A percentile compares a stretch with the other conserved stretches of the same genome.
These are phyloP conservation scores for Evernia prunastri DNA, from an alignment of 495 filamentous ascomycete species.

Conservation along the genomic window DNA sequence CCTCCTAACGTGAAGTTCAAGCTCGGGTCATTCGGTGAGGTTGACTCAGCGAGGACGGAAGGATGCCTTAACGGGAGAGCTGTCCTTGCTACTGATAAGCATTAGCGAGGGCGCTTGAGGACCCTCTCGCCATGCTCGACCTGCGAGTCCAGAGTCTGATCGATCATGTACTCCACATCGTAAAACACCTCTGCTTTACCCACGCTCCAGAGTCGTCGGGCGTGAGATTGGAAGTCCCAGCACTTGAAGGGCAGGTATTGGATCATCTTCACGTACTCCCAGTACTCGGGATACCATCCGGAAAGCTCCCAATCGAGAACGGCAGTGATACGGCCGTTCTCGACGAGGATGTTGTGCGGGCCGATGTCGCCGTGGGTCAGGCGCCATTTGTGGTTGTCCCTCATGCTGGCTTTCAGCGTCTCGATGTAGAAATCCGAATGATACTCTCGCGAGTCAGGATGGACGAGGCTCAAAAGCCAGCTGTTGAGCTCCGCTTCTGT, in stretches of 20 bases:
- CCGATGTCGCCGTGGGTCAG: conserved; percentile 42
- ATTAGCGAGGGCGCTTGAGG: neutral
- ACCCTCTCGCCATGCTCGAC: neutral
- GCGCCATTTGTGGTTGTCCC: neutral
- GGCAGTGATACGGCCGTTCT: conserved; percentile 40
- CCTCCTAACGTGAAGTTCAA: too few relatives aligned
- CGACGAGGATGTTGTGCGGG: conserved; percentile 43
- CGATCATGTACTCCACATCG: neutral
- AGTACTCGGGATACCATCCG: conserved; percentile 50
- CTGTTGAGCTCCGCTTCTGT: neutral
- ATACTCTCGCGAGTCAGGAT: neutral
- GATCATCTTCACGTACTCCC: conserved; percentile 35
- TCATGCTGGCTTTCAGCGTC: neutral
- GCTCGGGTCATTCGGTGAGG: too few relatives aligned
- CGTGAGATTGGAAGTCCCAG: neutral
- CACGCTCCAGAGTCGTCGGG: neutral
- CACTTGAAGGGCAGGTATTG: neutral
- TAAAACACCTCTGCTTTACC: neutral
- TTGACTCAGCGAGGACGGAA: too few relatives aligned
- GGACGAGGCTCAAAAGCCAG: neutral
- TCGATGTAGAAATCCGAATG: neutral
- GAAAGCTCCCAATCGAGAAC: conserved; percentile 50
- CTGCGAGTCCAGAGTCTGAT: neutral
- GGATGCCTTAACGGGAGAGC: too few relatives aligned
- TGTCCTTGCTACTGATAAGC: too few relatives aligned